Conservation (phyloP, 2,329 filamentous ascomycete genomes). For the Sporothrix schenckii region DNA sequence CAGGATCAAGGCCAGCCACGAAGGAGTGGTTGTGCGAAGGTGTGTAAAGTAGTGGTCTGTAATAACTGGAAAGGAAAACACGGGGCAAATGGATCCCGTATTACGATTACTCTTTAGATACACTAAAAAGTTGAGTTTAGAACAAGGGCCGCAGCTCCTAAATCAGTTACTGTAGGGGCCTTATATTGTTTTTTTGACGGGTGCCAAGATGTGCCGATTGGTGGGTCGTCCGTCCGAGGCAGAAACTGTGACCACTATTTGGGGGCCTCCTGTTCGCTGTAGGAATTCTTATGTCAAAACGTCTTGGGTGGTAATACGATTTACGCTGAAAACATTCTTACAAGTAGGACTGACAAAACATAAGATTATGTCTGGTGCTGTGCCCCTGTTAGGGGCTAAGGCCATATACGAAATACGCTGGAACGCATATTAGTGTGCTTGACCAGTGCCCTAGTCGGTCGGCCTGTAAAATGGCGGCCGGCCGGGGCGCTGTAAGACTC, state of each 20-base stretch:
- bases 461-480: neutral
- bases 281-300: no score
- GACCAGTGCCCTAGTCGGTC: neutral
- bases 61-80: neutral
- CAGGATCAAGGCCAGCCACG: neutral
- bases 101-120: neutral
- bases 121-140: neutral
- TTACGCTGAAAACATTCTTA: no score
- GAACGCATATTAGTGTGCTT: neutral
- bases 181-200: neutral
- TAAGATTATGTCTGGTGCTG: no score
- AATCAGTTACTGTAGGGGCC: no score
- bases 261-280: no score
- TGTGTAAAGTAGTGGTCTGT: neutral
- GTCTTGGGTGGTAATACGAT: no score
- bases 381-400: neutral
- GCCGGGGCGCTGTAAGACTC: constrained; percentile 6
- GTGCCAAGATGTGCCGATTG: neutral
- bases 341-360: no score
- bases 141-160: neutral
- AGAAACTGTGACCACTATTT: neutral
- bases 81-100: constrained; percentile 23
- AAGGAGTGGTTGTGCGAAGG: neutral
- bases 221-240: neutral
- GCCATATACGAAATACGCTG: constrained; percentile 2